Evolutionary conservation across 2,329 filamentous ascomycete species (phyloP).

Genomic region (Triangularia verruculosa): DNA sequence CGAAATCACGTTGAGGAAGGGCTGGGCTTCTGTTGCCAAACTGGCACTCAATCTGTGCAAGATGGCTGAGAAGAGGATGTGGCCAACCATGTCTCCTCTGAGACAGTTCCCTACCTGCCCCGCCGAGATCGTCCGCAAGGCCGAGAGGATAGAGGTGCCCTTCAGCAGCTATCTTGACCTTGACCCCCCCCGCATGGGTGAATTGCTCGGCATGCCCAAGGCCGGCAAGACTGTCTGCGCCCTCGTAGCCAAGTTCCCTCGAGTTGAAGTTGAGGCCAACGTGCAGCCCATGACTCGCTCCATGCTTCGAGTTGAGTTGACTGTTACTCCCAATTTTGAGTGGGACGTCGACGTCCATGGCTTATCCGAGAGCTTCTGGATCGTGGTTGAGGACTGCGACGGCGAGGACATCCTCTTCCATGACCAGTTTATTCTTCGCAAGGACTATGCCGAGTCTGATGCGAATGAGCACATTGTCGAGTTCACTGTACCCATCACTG

Average conservation of each 20-base stretch:
- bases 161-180: constrained; percentile 95
- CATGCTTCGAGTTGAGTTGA: constrained; percentile 85
- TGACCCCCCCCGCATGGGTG: constrained; percentile 93
- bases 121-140: constrained; percentile 82
- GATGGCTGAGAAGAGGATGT: constrained; percentile 99
- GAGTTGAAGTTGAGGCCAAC: constrained; percentile 87
- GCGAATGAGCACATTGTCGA: constrained; percentile 93
- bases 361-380: constrained; percentile 89
- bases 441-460: constrained; percentile 81
- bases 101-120: constrained; percentile 84
- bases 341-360: constrained; percentile 94
- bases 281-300: constrained; percentile 94
- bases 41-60: constrained; percentile 93
- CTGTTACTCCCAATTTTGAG: constrained; percentile 89
- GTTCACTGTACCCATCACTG: constrained; percentile 92
- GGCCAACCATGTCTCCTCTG: constrained; percentile 96
- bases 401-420: constrained; percentile 94
- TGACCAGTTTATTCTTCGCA: constrained; percentile 88
- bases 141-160: constrained; percentile 89
- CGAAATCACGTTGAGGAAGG: constrained; percentile 95
- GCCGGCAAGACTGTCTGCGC: constrained; percentile 82
- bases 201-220: constrained; percentile 85
- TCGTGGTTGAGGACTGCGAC: constrained; percentile 94
- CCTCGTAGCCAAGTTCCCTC: constrained; percentile 87
- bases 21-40: constrained; percentile 91